phyloP scores from a whole-genome alignment of 345 rosid genomes.

The Melastoma malabathricum region DNA sequence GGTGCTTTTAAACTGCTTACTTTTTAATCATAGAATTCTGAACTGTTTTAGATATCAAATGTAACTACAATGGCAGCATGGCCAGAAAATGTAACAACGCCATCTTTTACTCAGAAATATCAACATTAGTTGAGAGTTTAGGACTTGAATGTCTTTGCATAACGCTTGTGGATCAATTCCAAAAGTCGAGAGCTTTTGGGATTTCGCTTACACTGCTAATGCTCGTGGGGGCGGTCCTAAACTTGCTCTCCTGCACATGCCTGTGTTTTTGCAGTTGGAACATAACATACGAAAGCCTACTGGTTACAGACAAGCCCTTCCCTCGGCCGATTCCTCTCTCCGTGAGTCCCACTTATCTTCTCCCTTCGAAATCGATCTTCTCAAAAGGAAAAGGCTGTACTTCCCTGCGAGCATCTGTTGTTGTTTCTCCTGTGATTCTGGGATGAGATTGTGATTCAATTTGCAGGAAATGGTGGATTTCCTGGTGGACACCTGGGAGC shows the following conservation, averaged over 20 bases:
- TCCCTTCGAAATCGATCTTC: no score
- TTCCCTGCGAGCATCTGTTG: not conserved
- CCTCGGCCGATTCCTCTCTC: constrained; percentile 20
- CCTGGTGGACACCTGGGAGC: constrained; percentile 12
- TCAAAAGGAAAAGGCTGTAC: not conserved
- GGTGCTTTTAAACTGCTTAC: no score
- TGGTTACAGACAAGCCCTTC: constrained; percentile 19
- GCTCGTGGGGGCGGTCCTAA: not conserved
- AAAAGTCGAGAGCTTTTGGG: no score
- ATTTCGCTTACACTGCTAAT: not conserved
- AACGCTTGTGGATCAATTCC: no score
- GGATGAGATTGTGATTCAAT: not conserved
- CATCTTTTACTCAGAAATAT: no score
- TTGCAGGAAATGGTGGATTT: constrained; percentile 14
- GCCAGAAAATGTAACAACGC: no score
- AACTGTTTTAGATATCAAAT: no score
- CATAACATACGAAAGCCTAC: constrained; percentile 20
- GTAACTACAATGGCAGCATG: no score
- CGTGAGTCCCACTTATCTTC: constrained; percentile 5
- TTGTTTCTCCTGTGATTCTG: not conserved
- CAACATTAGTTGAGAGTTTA: no score
- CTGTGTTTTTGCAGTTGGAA: constrained; percentile 14
- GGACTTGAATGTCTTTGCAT: no score
- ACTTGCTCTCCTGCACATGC: no score
- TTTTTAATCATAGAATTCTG: no score